A percentile compares a stretch with the other conserved stretches of the same genome.
These are phyloP conservation scores for Cucurbita argyrosperma DNA, from an alignment of 306 rosid species.

Conservation along the genomic window DNA sequence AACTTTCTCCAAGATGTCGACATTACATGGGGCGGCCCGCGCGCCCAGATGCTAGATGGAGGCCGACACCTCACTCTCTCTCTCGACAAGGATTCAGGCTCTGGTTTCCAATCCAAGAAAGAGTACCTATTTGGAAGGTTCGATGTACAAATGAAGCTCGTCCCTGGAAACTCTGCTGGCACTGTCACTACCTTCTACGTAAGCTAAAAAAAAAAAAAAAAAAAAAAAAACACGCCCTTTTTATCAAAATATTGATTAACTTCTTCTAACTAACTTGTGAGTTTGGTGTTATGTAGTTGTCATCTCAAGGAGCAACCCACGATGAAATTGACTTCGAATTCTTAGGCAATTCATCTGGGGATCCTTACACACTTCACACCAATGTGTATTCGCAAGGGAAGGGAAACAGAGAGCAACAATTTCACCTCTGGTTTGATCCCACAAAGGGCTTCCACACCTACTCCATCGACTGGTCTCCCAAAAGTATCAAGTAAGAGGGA, in stretches of 20 bases:
- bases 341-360: constrained; percentile 24
- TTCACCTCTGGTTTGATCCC: constrained; percentile 37
- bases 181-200: constrained; percentile 70
- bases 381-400: constrained; percentile 23
- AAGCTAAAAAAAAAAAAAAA: background rate
- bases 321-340: constrained; percentile 37
- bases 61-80: constrained; percentile 60
- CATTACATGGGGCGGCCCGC: constrained; percentile 47
- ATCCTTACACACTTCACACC: constrained; percentile 33
- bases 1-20: constrained; percentile 54
- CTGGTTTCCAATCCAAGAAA: constrained; percentile 62
- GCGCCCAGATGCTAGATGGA: constrained; percentile 37
- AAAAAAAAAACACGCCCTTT: too few species aligned
- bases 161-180: constrained; percentile 77
- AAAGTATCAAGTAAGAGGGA: constrained; percentile 21
- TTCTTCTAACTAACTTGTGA: background rate
- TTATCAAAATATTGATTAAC: too few species aligned
- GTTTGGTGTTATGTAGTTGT: constrained; percentile 22
- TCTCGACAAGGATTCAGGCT: constrained; percentile 65
- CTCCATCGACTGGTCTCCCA: constrained; percentile 25
- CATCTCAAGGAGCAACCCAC: constrained; percentile 38
- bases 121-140: constrained; percentile 52
- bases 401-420: constrained; percentile 30
- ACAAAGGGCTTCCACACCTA: constrained; percentile 29
- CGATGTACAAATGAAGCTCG: constrained; percentile 65